These are phyloP conservation scores for Colletotrichum godetiae DNA, from an alignment of 2,329 filamentous ascomycete species.

Conservation along the genomic window DNA sequence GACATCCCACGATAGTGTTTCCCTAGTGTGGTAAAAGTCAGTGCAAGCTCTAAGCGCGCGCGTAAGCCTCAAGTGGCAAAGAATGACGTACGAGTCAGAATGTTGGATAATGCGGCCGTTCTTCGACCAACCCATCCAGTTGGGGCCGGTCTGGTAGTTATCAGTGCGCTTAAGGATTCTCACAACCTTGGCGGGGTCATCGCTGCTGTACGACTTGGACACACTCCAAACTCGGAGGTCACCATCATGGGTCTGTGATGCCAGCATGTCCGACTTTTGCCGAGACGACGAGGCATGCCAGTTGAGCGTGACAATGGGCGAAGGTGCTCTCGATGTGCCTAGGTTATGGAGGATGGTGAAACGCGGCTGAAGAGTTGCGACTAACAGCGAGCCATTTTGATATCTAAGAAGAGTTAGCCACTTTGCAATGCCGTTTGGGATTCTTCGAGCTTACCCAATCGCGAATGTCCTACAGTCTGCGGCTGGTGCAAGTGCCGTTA, in stretches of 20 bases:
- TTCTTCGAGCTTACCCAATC: slow-evolving; percentile 77
- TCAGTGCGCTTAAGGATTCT: slow-evolving; percentile 86
- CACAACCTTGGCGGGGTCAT: slow-evolving; percentile 87
- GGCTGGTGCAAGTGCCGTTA: slow-evolving; percentile 91
- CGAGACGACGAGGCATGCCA: slow-evolving; percentile 98
- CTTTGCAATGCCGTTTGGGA: background rate
- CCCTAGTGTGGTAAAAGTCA: slow-evolving; percentile 61
- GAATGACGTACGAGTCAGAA: slow-evolving; percentile 77
- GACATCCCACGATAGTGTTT: slow-evolving; percentile 96
- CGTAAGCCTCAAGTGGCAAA: slow-evolving; percentile 47
- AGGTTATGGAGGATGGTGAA: slow-evolving; percentile 96
- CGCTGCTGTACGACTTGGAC: slow-evolving; percentile 78
- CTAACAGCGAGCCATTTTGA: slow-evolving; percentile 91
- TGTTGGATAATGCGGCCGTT: slow-evolving; percentile 96
- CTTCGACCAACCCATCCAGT: slow-evolving; percentile 99
- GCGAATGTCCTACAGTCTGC: slow-evolving; percentile 94
- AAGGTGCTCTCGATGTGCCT: slow-evolving; percentile 84
- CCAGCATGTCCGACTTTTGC: slow-evolving; percentile 98
- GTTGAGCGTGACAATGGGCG: slow-evolving; percentile 85
- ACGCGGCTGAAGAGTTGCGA: slow-evolving; percentile 88
- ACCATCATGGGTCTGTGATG: slow-evolving; percentile 90
- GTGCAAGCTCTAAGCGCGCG: slow-evolving; percentile 57
- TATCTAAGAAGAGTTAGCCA: slow-evolving; percentile 68
- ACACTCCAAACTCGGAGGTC: slow-evolving; percentile 98
- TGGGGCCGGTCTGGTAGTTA: slow-evolving; percentile 77